phyloP scores from a whole-genome alignment of 2,329 filamentous ascomycete genomes.

The Allantophomopsis cytisporea region DNA sequence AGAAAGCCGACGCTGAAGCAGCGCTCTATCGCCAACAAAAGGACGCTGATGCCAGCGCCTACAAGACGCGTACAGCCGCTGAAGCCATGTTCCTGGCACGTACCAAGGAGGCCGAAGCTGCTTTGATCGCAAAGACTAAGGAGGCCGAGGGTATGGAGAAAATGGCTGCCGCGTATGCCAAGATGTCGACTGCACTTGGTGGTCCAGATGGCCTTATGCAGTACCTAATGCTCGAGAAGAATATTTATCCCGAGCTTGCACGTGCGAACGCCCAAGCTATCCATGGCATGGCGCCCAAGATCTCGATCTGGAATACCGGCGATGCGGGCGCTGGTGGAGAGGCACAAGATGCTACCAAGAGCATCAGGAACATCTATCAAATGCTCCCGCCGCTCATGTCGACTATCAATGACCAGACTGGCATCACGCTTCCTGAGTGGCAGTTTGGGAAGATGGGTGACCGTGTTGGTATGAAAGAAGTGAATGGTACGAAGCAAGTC shows the following conservation, averaged over 20 bases:
- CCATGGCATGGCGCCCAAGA: conserved; percentile 72
- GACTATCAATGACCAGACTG: conserved; percentile 82
- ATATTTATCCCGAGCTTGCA: conserved; percentile 65
- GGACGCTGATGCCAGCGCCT: conserved; percentile 35
- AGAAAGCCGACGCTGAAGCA: conserved; percentile 45
- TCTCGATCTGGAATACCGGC: conserved; percentile 81
- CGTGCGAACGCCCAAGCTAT: conserved; percentile 66
- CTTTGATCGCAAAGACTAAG: conserved; percentile 46
- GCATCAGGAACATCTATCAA: conserved; percentile 74
- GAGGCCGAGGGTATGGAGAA: conserved; percentile 66
- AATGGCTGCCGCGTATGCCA: conserved; percentile 69
- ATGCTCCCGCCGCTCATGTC: conserved; percentile 69
- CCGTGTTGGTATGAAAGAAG: no score
- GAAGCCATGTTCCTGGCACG: conserved; percentile 24
- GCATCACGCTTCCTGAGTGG: conserved; percentile 70
- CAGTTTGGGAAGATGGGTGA: conserved; percentile 38
- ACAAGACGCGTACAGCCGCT: conserved; percentile 26
- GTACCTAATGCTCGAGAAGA: conserved; percentile 79
- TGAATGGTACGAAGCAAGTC: no score
- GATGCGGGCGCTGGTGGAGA: conserved; percentile 23
- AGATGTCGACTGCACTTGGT: conserved; percentile 59
- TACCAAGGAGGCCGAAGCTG: conserved; percentile 39
- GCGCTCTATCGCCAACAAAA: conserved; percentile 30
- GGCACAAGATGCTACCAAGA: conserved; percentile 39
- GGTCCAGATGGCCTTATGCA: conserved; percentile 68